Base-by-base conservation (phyloP, 164 flowering plant species). In the Stephania japonica region DNA sequence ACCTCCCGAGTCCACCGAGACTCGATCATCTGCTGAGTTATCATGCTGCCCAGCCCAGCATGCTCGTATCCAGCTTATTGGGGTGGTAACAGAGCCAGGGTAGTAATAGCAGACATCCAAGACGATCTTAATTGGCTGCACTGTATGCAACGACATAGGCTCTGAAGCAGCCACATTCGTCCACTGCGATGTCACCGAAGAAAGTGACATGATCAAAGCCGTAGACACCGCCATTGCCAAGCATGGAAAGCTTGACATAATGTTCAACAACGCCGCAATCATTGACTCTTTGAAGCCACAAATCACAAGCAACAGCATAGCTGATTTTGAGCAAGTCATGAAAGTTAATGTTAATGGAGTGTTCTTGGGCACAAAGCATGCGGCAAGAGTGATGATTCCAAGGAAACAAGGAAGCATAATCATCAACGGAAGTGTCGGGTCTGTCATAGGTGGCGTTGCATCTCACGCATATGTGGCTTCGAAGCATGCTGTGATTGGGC, bases 181-280 rank as follows among this genome's bases (percentile, higher is more conserved):
- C 44, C 77, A 65, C 38, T 75, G 77, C 21, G 73, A 75, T 21
- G 77, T 75, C 23, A 19, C 69, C 7, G 41, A 75, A 3, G 73
- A 75, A 62, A 27, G 19, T 21, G n/a, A 76, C 68, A 13, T 65
- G 16, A 65, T 27, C 32, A 50, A 68, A 12, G 80, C 82, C 13
- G 78, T 81, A 0, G 75, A 77, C 44, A 21, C 26, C 11, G 69
- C 83, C 18, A 72, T 78, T 4, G 53, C 71, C 2, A 76, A 65
- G 65, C 50, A 73, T 18, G 87, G 88, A 61, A 82, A 83, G 67
- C 85, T 86, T 0, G 87, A 86, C 75, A 76, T 86, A 56, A 83
- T 86, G 86, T 80, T 80, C 83, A 84, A 86, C 79, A 85, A 84
- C 16, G 89, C 87, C 1, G 87, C 83, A n/a, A 83, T 81, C 49